A percentile compares a stretch with the other conserved stretches of the same genome.
These are phyloP conservation scores for Carex myosuroides DNA, from an alignment of 176 grass and related monocot species.

Conservation along the genomic window DNA sequence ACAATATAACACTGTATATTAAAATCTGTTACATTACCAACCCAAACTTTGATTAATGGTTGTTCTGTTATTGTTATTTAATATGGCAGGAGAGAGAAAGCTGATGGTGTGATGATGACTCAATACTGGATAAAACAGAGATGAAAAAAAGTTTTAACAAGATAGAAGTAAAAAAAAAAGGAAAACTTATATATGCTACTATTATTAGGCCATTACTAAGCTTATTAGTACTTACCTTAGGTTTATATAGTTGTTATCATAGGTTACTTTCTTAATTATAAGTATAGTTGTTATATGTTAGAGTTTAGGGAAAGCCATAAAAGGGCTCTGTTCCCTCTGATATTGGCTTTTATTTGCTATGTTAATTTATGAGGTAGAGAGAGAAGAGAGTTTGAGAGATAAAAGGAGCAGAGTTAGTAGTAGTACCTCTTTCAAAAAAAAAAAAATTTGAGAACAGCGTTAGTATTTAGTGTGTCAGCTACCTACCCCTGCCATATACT, in stretches of 20 bases:
- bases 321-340: slow-evolving; percentile 19
- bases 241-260: slow-evolving; percentile 28
- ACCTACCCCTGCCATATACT: slow-evolving; percentile 28
- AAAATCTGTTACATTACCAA: slow-evolving; percentile 7
- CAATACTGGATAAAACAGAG: slow-evolving; percentile 28
- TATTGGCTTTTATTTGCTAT: not conserved
- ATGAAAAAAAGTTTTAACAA: slow-evolving; percentile 30
- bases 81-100: slow-evolving; percentile 36
- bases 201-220: slow-evolving; percentile 22
- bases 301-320: slow-evolving; percentile 24
- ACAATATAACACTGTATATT: not conserved
- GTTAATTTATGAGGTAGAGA: slow-evolving; percentile 15
- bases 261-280: slow-evolving; percentile 33
- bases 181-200: slow-evolving; percentile 27
- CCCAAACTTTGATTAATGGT: slow-evolving; percentile 28
- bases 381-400: not conserved
- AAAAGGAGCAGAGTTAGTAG: too few relatives aligned
- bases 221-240: slow-evolving; percentile 24
- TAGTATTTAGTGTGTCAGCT: slow-evolving; percentile 13
- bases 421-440: slow-evolving; percentile 6
- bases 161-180: slow-evolving; percentile 27
- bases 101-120: slow-evolving; percentile 31
- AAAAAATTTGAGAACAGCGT: slow-evolving; percentile 12
- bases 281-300: slow-evolving; percentile 28
- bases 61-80: slow-evolving; percentile 24